Evolutionary conservation across 805 yeast species (phyloP).

Genomic region (Metschnikowia cerradonensis): DNA sequence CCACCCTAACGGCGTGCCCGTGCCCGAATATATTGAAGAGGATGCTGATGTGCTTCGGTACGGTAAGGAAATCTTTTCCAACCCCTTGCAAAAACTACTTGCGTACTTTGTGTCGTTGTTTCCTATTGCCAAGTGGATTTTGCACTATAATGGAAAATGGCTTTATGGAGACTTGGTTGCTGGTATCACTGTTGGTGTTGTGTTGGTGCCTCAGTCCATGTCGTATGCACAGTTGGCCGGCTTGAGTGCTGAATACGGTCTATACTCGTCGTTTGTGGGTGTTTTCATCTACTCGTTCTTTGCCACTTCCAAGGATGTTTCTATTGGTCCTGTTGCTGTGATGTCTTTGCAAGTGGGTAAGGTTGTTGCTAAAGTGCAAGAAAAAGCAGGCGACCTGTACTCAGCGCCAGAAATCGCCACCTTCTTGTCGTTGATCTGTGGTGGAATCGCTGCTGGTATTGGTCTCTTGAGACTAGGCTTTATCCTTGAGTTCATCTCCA

Average conservation of each 20-base stretch:
- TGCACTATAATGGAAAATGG: constrained; percentile 80
- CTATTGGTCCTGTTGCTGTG: constrained; percentile 96
- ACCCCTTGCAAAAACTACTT: constrained; percentile 39
- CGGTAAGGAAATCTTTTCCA: constrained; percentile 22
- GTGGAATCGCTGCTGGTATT: constrained; percentile 76
- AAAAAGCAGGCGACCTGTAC: constrained; percentile 37
- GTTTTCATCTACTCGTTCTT: constrained; percentile 83
- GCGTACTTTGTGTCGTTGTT: constrained; percentile 61
- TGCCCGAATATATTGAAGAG: constrained; percentile 37
- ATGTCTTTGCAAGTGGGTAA: constrained; percentile 85
- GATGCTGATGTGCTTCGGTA: constrained; percentile 34
- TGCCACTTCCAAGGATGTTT: constrained; percentile 93
- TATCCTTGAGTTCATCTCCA: constrained; percentile 80
- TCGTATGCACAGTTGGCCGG: constrained; percentile 88
- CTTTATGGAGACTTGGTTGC: constrained; percentile 79
- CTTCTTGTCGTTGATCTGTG: constrained; percentile 73
- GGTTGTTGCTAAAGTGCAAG: constrained; percentile 62
- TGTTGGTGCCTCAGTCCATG: constrained; percentile 93
- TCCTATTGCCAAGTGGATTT: constrained; percentile 81
- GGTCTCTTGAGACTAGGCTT: constrained; percentile 85
- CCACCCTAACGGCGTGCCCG: constrained; percentile 18
- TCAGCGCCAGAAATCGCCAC: constrained; percentile 77
- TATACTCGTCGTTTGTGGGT: constrained; percentile 89
- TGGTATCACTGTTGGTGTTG: constrained; percentile 90
- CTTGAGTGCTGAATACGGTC: constrained; percentile 76